A percentile compares a stretch with the other conserved stretches of the same genome.
Conservation (phyloP, 345 rosid species). For the Trapa incisa region DNA sequence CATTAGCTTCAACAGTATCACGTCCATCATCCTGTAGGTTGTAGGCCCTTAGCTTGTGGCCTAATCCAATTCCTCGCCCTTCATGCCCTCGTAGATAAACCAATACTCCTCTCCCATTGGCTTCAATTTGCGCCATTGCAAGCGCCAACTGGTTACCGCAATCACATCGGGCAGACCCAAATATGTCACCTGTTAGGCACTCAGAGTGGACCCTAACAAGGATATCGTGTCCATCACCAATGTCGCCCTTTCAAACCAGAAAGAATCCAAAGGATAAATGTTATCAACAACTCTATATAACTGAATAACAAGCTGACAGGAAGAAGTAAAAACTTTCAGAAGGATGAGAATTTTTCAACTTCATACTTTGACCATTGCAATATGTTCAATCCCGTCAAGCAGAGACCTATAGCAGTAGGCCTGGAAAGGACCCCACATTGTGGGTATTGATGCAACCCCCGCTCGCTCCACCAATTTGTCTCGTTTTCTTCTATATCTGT, state of each 20-base stretch:
- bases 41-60: slow-evolving; percentile 72
- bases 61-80: slow-evolving; percentile 80
- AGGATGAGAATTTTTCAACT: not conserved
- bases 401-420: slow-evolving; percentile 71
- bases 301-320: not conserved
- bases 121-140: slow-evolving; percentile 82
- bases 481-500: slow-evolving; percentile 76
- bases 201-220: slow-evolving; percentile 92
- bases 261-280: not conserved
- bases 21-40: slow-evolving; percentile 50
- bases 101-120: slow-evolving; percentile 61
- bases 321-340: not conserved
- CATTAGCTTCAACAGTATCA: slow-evolving; percentile 59
- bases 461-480: slow-evolving; percentile 66
- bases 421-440: slow-evolving; percentile 86
- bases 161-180: slow-evolving; percentile 70
- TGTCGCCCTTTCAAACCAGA: slow-evolving; percentile 40
- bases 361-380: slow-evolving; percentile 90
- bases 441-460: slow-evolving; percentile 64
- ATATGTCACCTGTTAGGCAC: slow-evolving; percentile 88
- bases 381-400: slow-evolving; percentile 89
- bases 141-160: slow-evolving; percentile 67
- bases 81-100: slow-evolving; percentile 91
- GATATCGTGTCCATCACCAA: slow-evolving; percentile 59
- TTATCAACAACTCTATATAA: not conserved